phyloP scores from a whole-genome alignment of 441 rosid species.

The Gossypium aridum region DNA sequence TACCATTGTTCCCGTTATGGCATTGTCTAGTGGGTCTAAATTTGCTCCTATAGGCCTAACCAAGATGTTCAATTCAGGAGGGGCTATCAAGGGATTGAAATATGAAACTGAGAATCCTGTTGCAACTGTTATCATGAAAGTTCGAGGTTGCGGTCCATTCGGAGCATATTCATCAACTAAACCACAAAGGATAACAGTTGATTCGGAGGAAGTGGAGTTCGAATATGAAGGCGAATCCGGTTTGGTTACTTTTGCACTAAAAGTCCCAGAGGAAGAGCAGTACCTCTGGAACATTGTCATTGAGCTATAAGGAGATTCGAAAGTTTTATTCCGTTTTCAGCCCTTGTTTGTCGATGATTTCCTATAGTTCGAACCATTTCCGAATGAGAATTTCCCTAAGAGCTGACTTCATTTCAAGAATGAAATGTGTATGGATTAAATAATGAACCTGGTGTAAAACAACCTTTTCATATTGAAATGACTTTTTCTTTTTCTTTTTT shows the following conservation, averaged over 20 bases:
- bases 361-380: too few species aligned
- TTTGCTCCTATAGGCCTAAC: constrained; percentile 44
- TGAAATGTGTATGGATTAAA: neutral
- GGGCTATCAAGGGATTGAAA: constrained; percentile 42
- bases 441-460: neutral
- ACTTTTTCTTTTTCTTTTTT: neutral
- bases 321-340: too few species aligned
- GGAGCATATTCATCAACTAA: constrained; percentile 44
- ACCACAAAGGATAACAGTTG: constrained; percentile 29
- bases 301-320: constrained; percentile 21
- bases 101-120: constrained; percentile 19
- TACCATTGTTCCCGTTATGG: constrained; percentile 53
- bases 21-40: constrained; percentile 26
- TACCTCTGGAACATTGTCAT: constrained; percentile 45
- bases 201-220: constrained; percentile 36
- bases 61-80: constrained; percentile 59
- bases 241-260: constrained; percentile 29
- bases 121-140: constrained; percentile 26
- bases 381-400: neutral
- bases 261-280: constrained; percentile 36
- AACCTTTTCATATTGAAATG: neutral
- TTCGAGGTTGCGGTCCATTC: constrained; percentile 38
- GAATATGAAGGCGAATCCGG: constrained; percentile 27
- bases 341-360: too few species aligned
- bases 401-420: neutral